Evolutionary conservation across 2,329 filamentous ascomycete genomes (phyloP), one percentile per base, ranked within the genome.

Genomic region (Fusarium sp.): DNA sequence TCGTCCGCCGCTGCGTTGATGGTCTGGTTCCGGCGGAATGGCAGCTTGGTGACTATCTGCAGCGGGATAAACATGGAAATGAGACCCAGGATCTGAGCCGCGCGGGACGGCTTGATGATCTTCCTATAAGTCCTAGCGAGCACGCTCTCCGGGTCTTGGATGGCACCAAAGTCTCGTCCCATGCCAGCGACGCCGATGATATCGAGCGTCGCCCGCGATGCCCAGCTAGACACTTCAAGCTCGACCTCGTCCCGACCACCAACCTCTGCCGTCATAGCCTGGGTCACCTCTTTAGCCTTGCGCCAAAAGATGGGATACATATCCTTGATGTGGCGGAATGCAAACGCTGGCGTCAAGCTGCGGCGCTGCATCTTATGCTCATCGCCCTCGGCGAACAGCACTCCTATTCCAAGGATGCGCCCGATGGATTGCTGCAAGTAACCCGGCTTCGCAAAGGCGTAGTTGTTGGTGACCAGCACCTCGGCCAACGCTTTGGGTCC

Each of bases 371-470:
- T 82, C 81, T 91, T 96, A 79, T 97, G 95, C 74, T 94, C 92
- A 11, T 96, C 92, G n/a, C 94, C 94, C 79, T 97, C 94, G 2
- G 93, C 91, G 10, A 97, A 82, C 36, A 97, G 80, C 13, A 95
- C 81, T 9, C 92, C 91, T 11, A 90, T 80, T 9, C 93, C 91
- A 11, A 95, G 82, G 25, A 93, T 82, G 20, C 87, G 84, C 2
- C 85, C 86, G 4, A 95, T 80, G 1, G 84, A 83, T 44, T 79
- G 79, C 33, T 86, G 81, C 29, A 92, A 71, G 23, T 83, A 75
- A 1, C 72, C 57, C 0, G 90, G 90, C 75, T 93, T 93, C 46
- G 83, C 75, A 70, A 92, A 94, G 40, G 90, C 87, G 76, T 93
- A 93, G 69, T 84, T 88, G 65, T 88, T 90, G 16, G 86, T 87